These are phyloP conservation scores for Ascochyta pisi DNA, from an alignment of 2,329 filamentous ascomycete genomes.

Conservation along the genomic window DNA sequence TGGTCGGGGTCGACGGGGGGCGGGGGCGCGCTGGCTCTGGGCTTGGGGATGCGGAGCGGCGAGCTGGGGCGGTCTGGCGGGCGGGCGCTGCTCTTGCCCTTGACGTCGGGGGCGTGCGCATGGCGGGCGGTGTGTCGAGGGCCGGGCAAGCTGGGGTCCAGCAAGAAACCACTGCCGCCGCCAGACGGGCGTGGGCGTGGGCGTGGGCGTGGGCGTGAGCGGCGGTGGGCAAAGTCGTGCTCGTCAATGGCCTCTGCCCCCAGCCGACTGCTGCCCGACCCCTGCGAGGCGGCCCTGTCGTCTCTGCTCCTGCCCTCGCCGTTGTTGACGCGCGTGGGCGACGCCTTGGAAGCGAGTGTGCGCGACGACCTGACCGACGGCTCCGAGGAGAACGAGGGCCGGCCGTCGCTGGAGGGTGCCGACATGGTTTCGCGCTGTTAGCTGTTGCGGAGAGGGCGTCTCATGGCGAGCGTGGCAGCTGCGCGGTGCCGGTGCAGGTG, in stretches of 20 bases:
- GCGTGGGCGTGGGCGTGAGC: slow-evolving; percentile 39
- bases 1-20: slow-evolving; percentile 81
- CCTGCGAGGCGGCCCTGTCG: slow-evolving; percentile 17
- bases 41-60: slow-evolving; percentile 18
- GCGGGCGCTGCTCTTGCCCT: slow-evolving; percentile 49
- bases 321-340: slow-evolving; percentile 32
- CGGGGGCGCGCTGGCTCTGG: slow-evolving; percentile 24
- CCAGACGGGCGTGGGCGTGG: slow-evolving; percentile 45
- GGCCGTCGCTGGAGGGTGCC: slow-evolving; percentile 42
- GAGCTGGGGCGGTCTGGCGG: slow-evolving; percentile 45
- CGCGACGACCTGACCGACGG: slow-evolving; percentile 43
- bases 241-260: slow-evolving; percentile 34
- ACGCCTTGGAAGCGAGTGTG: slow-evolving; percentile 40
- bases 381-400: slow-evolving; percentile 37
- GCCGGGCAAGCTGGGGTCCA: slow-evolving; percentile 51
- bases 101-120: slow-evolving; percentile 39
- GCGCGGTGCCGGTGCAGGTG: too few relatives aligned
- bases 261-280: slow-evolving; percentile 21
- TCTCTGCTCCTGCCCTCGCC: slow-evolving; percentile 30
- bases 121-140: slow-evolving; percentile 3
- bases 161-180: slow-evolving; percentile 55
- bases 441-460: slow-evolving; percentile 9
- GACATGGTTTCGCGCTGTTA: slow-evolving; percentile 40
- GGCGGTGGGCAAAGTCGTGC: slow-evolving; percentile 42
- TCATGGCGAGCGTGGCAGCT: background rate